phyloP scores from a whole-genome alignment of 2,329 filamentous ascomycete species.

The Phoma sp. region DNA sequence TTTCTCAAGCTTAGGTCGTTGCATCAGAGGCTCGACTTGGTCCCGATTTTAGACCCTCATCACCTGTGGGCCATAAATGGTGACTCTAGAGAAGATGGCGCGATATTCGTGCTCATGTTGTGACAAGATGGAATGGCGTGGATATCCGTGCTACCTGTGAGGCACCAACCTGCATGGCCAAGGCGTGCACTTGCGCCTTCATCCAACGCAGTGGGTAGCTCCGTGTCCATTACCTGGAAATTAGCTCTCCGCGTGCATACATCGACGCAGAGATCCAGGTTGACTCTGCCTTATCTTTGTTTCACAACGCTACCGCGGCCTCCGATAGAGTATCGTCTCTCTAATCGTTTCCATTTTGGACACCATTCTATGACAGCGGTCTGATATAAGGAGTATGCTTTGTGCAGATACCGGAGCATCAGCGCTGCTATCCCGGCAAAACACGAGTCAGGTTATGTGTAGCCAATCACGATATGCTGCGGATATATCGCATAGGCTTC shows the following conservation, averaged over 20 bases:
- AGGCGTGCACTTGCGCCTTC: slow-evolving; percentile 36
- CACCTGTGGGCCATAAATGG: too few species aligned
- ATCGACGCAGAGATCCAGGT: slow-evolving; percentile 26
- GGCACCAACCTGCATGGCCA: slow-evolving; percentile 39
- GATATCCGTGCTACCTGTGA: slow-evolving; percentile 1
- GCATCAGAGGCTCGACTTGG: too few species aligned
- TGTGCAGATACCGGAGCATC: slow-evolving; percentile 32
- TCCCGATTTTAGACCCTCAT: too few species aligned
- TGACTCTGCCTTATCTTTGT: slow-evolving; percentile 47
- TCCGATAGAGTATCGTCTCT: slow-evolving; percentile 36
- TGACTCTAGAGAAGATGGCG: not conserved
- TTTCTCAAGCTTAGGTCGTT: slow-evolving; percentile 15
- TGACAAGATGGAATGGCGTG: not conserved
- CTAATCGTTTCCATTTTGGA: slow-evolving; percentile 23
- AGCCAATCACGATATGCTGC: slow-evolving; percentile 23
- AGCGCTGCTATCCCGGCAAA: slow-evolving; percentile 40
- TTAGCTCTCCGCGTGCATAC: slow-evolving; percentile 33
- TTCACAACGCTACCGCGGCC: slow-evolving; percentile 35
- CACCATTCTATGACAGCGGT: slow-evolving; percentile 32
- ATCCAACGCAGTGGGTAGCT: not conserved
- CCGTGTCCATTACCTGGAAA: not conserved
- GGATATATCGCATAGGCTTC: slow-evolving; percentile 12
- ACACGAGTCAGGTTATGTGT: slow-evolving; percentile 31
- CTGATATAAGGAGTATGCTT: slow-evolving; percentile 23
- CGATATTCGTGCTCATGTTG: not conserved